A percentile compares a stretch with the other conserved stretches of the same genome.
phyloP scores from a whole-genome alignment of 2,329 filamentous ascomycete genomes.

The Colletotrichum viniferum region DNA sequence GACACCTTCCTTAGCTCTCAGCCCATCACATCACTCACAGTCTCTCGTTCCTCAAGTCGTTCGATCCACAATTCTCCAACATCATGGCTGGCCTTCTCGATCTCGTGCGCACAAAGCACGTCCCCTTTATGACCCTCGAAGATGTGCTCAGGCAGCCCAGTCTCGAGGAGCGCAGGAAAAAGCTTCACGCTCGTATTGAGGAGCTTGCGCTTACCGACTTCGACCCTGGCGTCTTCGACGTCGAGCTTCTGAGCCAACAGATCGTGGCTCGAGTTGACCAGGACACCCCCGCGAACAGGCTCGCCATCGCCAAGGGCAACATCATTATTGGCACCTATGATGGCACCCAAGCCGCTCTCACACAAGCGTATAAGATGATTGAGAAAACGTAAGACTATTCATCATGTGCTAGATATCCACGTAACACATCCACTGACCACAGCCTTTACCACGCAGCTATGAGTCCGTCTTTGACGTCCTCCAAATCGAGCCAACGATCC shows the following conservation, averaged over 20 bases:
- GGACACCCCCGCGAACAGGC: slow-evolving; percentile 23
- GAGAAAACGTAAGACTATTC: slow-evolving; percentile 33
- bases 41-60: not conserved
- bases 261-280: slow-evolving; percentile 30
- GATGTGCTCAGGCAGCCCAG: slow-evolving; percentile 31
- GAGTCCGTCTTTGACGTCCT: slow-evolving; percentile 37
- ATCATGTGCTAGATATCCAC: accelerated
- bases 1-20: not conserved
- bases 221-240: slow-evolving; percentile 37
- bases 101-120: not conserved
- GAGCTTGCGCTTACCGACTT: slow-evolving; percentile 34
- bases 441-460: slow-evolving; percentile 25
- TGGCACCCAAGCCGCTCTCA: slow-evolving; percentile 37
- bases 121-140: not conserved
- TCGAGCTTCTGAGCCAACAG: slow-evolving; percentile 32
- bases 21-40: not conserved
- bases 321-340: slow-evolving; percentile 35
- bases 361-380: slow-evolving; percentile 36
- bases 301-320: slow-evolving; percentile 30
- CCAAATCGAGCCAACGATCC: slow-evolving; percentile 35
- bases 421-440: not conserved
- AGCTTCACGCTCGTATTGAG: slow-evolving; percentile 25
- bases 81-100: not conserved
- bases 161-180: slow-evolving; percentile 28
- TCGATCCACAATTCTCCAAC: not conserved